Base-by-base conservation (phyloP, 208 protist genomes). In the Leishmania arabica region DNA sequence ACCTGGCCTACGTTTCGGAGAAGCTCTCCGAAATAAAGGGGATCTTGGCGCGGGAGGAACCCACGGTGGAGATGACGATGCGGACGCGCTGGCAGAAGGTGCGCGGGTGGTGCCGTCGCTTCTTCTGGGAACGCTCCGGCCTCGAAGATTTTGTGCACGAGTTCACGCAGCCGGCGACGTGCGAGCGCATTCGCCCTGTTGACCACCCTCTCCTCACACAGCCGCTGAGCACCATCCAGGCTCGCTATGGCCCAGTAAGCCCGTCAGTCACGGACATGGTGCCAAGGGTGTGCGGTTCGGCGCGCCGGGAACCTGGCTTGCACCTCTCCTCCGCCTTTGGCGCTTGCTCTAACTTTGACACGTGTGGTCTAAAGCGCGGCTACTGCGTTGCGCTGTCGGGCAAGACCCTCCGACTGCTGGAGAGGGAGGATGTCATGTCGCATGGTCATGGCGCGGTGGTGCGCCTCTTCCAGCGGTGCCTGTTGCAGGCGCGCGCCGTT, bases 91-190 rank as follows among this genome's bases (percentile, higher is more conserved):
- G 76, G 88, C 65, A 85, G 71, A 74, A 73, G 64, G 40, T 56
- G 75, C 69, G 71, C 68, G 15, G 37, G 53, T 84, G 75, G 54
- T 80, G 71, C 51, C 87, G 77, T 31, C 79, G 75, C 47, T 82
- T 77, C 54, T 74, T 89, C 60, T 93, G 88, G 76, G 83, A 79
- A 42, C 68, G 71, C 37, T 91, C 87, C 9, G 92, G 92, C 9
- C 66, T 95, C 72, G 84, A 79, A 21, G 86, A 91, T 21, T 88
- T 93, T 72, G 85, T 92, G 8, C 75, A 82, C n/a, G 92, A 95
- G 82, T 95, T 95, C 82, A 82, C 84, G 65, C 83, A 54, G 40
- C 82, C 79, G 17, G 78, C 76, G 51, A 87, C 78, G 66, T 85
- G 66, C 60, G 86, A 88, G 75, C 45, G 64, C 6, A 82, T 92